Percentiles rank a stretch among this genome's conserved stretches.
These are phyloP conservation scores for Aspergillus viridinutans DNA, from an alignment of 2,329 filamentous ascomycete genomes.

Conservation along the genomic window DNA sequence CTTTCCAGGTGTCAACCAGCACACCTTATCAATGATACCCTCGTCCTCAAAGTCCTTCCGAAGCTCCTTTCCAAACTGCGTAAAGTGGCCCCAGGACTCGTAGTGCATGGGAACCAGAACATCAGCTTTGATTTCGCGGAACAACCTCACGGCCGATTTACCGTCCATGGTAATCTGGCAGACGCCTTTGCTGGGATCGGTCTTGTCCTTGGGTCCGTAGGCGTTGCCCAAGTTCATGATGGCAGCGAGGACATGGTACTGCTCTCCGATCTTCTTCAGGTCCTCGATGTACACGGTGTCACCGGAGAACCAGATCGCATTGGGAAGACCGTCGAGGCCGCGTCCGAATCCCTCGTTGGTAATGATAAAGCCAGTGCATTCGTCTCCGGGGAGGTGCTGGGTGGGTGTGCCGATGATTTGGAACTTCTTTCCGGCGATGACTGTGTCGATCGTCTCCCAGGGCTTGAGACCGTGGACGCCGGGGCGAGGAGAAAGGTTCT, in stretches of 20 bases:
- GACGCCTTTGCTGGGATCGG: slow-evolving; percentile 13
- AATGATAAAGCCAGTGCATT: slow-evolving; percentile 47
- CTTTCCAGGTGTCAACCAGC: slow-evolving; percentile 33
- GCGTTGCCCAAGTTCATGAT: slow-evolving; percentile 43
- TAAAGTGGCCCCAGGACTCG: slow-evolving; percentile 47
- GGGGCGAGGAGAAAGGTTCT: slow-evolving; percentile 42
- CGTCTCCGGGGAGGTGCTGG: slow-evolving; percentile 42
- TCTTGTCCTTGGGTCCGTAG: slow-evolving; percentile 7
- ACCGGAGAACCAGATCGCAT: slow-evolving; percentile 48
- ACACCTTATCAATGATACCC: slow-evolving; percentile 32
- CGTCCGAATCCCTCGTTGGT: slow-evolving; percentile 36
- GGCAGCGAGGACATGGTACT: slow-evolving; percentile 37
- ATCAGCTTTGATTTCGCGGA: slow-evolving; percentile 40
- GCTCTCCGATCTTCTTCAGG: slow-evolving; percentile 29
- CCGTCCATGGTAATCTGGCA: slow-evolving; percentile 40
- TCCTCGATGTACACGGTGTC: slow-evolving; percentile 48
- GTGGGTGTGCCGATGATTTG: slow-evolving; percentile 43
- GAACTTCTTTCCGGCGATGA: slow-evolving; percentile 32
- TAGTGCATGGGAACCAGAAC: slow-evolving; percentile 47
- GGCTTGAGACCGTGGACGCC: slow-evolving; percentile 38
- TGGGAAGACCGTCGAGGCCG: slow-evolving; percentile 33
- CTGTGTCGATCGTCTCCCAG: slow-evolving; percentile 35
- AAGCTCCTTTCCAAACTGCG: slow-evolving; percentile 32
- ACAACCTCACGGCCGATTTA: slow-evolving; percentile 36
- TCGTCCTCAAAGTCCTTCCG: slow-evolving; percentile 29